Evolutionary conservation across 345 rosid genomes (phyloP), one percentile per base, ranked within the genome.

Genomic region (Populus euphratica): DNA sequence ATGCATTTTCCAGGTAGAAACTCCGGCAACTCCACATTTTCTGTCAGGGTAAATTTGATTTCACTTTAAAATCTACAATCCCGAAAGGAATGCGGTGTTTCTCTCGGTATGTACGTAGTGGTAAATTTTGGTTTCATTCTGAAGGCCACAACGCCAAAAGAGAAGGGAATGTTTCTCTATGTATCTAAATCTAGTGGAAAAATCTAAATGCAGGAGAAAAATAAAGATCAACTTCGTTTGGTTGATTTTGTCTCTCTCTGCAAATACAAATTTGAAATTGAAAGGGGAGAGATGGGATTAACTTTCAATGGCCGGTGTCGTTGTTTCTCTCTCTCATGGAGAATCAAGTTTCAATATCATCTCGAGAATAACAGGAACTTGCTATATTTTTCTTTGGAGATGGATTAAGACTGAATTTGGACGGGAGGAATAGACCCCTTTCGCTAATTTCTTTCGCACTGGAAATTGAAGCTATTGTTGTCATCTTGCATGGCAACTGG

Each of bases 391-490:
- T 12, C 35, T 13, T 33, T 59, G 64, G 35, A 44, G 61, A 9
- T 43, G 13, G 35, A 33, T 29, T 29, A 29, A 21, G 62, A 56
- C 9, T 9, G n/a, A 3, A 17, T n/a, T 56, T 56, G 63, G 63
- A n/a, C 63, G 13, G 35, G 14, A 65, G 36, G 35, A 63, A 8
- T 29, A 7, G 20, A 38, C 44, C 10, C 38, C 73, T 14, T 74
- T 69, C 35, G 69, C 35, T 35, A 35, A 39, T 44, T 39, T 66
- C n/a, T 31, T 69, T 54, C 75, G 36, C 61, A 56, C 49, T 69
- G 8, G 68, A 47, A 31, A 21, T 69, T 35, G 35, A 79, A 65
- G 76, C 52, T 75, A 21, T 27, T 54, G 68, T 74, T 86, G 85
- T 73, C 78, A 43, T 72, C 12, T 79, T 63, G 72, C 68, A 31